Base-by-base conservation (phyloP, 78 protist genomes). In the Dictyostelium capitatum region DNA sequence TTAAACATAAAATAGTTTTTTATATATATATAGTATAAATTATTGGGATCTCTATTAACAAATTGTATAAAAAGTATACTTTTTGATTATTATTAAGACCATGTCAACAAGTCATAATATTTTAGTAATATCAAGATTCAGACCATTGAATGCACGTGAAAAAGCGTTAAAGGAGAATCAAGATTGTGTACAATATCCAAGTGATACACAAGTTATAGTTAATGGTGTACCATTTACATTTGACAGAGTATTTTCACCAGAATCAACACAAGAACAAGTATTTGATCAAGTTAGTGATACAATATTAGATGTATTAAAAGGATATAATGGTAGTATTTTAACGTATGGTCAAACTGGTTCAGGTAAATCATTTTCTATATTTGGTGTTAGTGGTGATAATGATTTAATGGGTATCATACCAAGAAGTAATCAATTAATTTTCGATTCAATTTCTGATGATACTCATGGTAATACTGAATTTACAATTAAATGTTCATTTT, bases 311-410 rank as follows among this genome's bases (percentile, higher is more conserved):
- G 95, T 82, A 6, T 37, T 95, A 17, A 48, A 41, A n/a, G 97
- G 97, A 19, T 95, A 90, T 72, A 95, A 95, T 65, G 91, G 89
- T 51, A 95, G 95, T 9, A 79, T 89, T 20, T 90, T 95, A 73
- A 84, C 89, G 8, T 95, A 95, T 53, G 97, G 96, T 64, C 94
- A 83, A 57, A 84, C 96, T 14, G 85, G 77, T 19, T 69, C 43
- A 32, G 80, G 82, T 25, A 83, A 92, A 77, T 79, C 94, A 25
- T 64, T 46, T 51, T 87, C 96, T 32, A 94, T 37, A 37, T 37
- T 37, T 37, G 90, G 48, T 37, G 80, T 73, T 23, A 47, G 48
- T 3, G 12, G 30, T 11, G 79, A 94, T 28, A 37, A 25, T 43
- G 96, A 81, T 46, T 30, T 28, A 15, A 53, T 46, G 28, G 96